These are phyloP conservation scores for Magnaporthiopsis poae DNA, from an alignment of 2,329 filamentous ascomycete genomes.

Conservation along the genomic window DNA sequence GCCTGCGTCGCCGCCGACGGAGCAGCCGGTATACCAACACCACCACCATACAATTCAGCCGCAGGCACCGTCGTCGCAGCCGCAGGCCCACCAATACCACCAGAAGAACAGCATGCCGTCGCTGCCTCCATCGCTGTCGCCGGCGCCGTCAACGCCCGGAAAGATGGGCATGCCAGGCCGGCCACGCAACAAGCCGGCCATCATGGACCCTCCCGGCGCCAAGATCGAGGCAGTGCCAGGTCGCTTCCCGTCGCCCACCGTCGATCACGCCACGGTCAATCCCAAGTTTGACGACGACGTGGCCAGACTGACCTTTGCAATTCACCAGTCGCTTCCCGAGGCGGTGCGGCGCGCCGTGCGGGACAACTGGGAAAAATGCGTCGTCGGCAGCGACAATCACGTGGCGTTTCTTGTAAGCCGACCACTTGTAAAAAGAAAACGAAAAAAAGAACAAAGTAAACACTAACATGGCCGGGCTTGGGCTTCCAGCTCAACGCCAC, in stretches of 20 bases:
- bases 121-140: neutral
- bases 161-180: conserved; percentile 4
- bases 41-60: neutral
- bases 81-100: neutral
- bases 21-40: neutral
- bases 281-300: conserved; percentile 31
- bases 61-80: neutral
- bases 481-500: conserved; percentile 36
- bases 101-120: too few relatives aligned
- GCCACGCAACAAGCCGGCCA: conserved; percentile 14
- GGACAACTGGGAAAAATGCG: conserved; percentile 40
- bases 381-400: conserved; percentile 43
- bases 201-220: conserved; percentile 21
- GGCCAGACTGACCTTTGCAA: conserved; percentile 26
- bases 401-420: conserved; percentile 41
- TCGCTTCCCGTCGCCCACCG: conserved; percentile 26
- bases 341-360: conserved; percentile 39
- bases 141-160: conserved; percentile 1
- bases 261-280: conserved; percentile 19
- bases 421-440: neutral
- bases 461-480: neutral
- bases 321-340: conserved; percentile 32
- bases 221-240: conserved; percentile 10
- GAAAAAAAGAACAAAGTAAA: conserved; percentile 14
- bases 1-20: neutral